A percentile compares a stretch with the other conserved stretches of the same genome.
phyloP scores from a whole-genome alignment of 305 asterid species.

The Galium porrigens region DNA sequence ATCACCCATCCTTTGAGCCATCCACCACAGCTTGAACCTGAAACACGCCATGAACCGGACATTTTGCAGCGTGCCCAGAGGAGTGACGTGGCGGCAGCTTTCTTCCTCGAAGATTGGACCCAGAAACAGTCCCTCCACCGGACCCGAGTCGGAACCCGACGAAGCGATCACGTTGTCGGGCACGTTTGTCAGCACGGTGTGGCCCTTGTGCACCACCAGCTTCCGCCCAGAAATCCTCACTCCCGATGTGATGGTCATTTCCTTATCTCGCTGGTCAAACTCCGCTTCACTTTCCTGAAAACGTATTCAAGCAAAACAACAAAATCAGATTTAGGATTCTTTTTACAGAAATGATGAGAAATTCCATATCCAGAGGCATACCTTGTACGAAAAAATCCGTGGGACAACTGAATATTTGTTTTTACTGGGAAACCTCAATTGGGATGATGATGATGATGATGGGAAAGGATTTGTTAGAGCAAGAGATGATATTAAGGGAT shows the following conservation, averaged over 20 bases:
- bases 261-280: slow-evolving; percentile 10
- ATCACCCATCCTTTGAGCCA: slow-evolving; percentile 55
- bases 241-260: slow-evolving; percentile 60
- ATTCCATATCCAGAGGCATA: background rate
- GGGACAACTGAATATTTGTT: background rate
- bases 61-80: slow-evolving; percentile 51
- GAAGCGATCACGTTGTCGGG: slow-evolving; percentile 57
- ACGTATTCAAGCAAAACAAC: background rate
- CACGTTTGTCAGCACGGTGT: slow-evolving; percentile 42
- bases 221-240: slow-evolving; percentile 47
- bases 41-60: slow-evolving; percentile 49
- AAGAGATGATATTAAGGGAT: background rate
- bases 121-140: slow-evolving; percentile 51
- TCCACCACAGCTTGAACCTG: slow-evolving; percentile 36
- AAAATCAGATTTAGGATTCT: background rate
- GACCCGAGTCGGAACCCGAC: slow-evolving; percentile 42
- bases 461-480: background rate
- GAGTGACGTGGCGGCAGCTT: slow-evolving; percentile 46
- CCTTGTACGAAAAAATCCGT: slow-evolving; percentile 15
- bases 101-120: slow-evolving; percentile 57
- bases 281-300: slow-evolving; percentile 19
- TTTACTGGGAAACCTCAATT: background rate
- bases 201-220: slow-evolving; percentile 44
- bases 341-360: background rate
- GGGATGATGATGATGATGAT: slow-evolving; percentile 1